Evolutionary conservation across 2,329 filamentous ascomycete species (phyloP).

Genomic region (Talaromyces sp.): DNA sequence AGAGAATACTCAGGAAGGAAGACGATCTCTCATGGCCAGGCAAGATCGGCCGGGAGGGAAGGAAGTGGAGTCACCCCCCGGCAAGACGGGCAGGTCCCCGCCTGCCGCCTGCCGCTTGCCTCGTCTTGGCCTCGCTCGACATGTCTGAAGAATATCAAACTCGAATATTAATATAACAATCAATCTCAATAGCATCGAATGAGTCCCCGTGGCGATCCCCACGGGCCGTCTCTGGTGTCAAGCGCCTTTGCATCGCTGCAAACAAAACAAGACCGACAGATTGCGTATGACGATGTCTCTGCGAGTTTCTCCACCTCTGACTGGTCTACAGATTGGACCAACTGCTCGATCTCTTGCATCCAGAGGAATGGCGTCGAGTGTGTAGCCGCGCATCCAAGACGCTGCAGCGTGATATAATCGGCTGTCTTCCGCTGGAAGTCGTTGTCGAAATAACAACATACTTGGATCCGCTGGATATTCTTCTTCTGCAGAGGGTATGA

Average conservation of each 20-base stretch:
- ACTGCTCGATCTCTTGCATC: constrained; percentile 21
- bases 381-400: constrained; percentile 15
- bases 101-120: background rate
- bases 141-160: no score
- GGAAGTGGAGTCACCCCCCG: background rate
- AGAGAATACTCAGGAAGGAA: no score
- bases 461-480: constrained; percentile 22
- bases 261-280: constrained; percentile 17
- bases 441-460: constrained; percentile 20
- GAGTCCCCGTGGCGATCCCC: background rate
- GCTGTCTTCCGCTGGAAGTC: constrained; percentile 27
- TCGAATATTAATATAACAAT: no score
- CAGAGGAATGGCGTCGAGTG: constrained; percentile 27
- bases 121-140: background rate
- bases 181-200: background rate
- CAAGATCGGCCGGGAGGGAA: background rate
- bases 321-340: constrained; percentile 18
- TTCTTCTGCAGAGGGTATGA: constrained; percentile 24
- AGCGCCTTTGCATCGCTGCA: constrained; percentile 17
- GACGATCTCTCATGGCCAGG: no score
- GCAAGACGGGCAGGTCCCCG: background rate
- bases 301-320: background rate
- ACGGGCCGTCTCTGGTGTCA: background rate
- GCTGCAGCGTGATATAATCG: constrained; percentile 29
- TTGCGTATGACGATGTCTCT: constrained; percentile 11